Base-by-base conservation (phyloP, 2,329 filamentous ascomycete genomes). In the Pseudohalonectria lignicola region DNA sequence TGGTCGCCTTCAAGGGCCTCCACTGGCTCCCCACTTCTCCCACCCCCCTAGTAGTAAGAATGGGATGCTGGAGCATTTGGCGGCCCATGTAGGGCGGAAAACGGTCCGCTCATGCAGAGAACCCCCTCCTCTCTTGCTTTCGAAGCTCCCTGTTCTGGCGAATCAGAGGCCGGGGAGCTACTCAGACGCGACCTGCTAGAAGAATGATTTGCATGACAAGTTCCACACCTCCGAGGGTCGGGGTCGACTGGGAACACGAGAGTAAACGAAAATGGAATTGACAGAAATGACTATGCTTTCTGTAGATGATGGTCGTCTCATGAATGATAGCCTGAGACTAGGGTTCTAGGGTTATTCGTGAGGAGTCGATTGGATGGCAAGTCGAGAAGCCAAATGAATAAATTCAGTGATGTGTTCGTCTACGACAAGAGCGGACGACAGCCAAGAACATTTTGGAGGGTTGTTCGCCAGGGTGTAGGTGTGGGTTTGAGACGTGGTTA, bases 401-500 rank as follows among this genome's bases (percentile, higher is more conserved):
- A 25, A 25, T 25, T 39, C 25, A 31, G 23, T 39, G 37, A 33
- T 33, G 30, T 39, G 37, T 21, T 39, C 23, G 15, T 18, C 13
- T 23, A 26, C 8, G 21, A 36, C 15, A 25, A 15, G 21, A 20
- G 34, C 21, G 19, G 29, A 26, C 21, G 19, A 20, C 26, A 20
- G 15, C 21, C 15, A 20, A 16, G n/a, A 36, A 36, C 26, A 36
- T 36, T 38, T 28, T 38, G 23, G n/a, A n/a, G n/a, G n/a, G n/a
- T n/a, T n/a, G n/a, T n/a, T n/a, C n/a, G n/a, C n/a, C n/a, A n/a
- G n/a, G n/a, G n/a, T n/a, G n/a, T 29, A 19, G 38, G 34, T 36
- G 39, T 36, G 35, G 35, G 36, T 31, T 34, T 23, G 35, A 41
- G 35, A 41, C 39, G 39, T 41, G 39, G 39, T 41, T 19, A n/a